These are phyloP conservation scores for Macaranga tanarius DNA, from an alignment of 441 rosid species.

Conservation along the genomic window DNA sequence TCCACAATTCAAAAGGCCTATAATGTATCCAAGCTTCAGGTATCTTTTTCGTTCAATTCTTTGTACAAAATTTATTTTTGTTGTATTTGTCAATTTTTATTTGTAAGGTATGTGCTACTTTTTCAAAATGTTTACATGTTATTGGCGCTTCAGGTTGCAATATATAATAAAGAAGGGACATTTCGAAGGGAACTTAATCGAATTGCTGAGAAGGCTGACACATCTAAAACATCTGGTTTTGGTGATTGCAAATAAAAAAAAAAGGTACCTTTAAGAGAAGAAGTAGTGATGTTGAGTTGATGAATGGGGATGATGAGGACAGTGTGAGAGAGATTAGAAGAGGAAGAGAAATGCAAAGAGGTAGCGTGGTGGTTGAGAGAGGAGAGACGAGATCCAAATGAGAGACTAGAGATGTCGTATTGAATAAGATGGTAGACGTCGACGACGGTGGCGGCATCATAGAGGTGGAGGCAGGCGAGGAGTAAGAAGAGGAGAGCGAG, in stretches of 20 bases:
- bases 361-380: slow-evolving; percentile 84
- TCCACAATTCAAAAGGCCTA: no score
- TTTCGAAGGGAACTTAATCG: neutral
- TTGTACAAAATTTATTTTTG: no score
- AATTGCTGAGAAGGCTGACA: neutral
- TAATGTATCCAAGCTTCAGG: neutral
- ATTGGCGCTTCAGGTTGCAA: neutral
- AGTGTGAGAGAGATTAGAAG: slow-evolving; percentile 83
- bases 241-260: no score
- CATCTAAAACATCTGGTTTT: neutral
- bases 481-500: slow-evolving; percentile 63
- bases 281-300: slow-evolving; percentile 55
- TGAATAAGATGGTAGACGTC: slow-evolving; percentile 96
- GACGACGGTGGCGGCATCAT: slow-evolving; percentile 86
- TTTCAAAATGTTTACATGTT: no score
- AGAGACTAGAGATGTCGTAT: slow-evolving; percentile 85
- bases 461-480: slow-evolving; percentile 83
- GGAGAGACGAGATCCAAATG: slow-evolving; percentile 89
- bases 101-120: no score
- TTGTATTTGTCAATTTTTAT: no score
- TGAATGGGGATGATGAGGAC: slow-evolving; percentile 80
- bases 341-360: slow-evolving; percentile 70
- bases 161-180: neutral
- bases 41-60: no score
- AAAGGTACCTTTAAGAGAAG: slow-evolving; percentile 54